Base-by-base conservation (phyloP, 192 early-diverging fungal species). In the Phlyctochytrium arcticum region DNA sequence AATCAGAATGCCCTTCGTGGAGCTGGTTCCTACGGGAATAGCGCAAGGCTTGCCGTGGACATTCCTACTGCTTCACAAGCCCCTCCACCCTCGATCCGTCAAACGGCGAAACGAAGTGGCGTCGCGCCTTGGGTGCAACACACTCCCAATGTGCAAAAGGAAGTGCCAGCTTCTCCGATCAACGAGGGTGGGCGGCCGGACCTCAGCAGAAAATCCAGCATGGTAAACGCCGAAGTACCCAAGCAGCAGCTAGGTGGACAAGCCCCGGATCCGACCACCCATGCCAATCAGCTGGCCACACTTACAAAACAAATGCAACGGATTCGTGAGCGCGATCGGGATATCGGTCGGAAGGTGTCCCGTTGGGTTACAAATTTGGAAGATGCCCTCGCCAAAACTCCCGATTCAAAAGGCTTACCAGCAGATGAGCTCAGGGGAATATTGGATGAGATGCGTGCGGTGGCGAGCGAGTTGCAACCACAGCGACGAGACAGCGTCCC, bases 1-100 rank as follows among this genome's bases (percentile, higher is more conserved):
- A 51, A 58, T 15, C 66, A 68, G 29, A 42, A 55, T 31, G 66
- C 66, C 3, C 57, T 68, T 1, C n/a, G n/a, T n/a, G 23, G 31
- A 4, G 8, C 37, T 5, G 31, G 7, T 30, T 21, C 35, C 54
- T 30, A 59, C 24, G 15, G 8, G 5, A 8, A 23, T 10, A 3
- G 6, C 5, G 17, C 29, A 57, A 34, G 19, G 27, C 42, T 15
- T 15, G 12, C 42, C 2, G 36, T 15, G 7, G 15, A 7, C 42
- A 24, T 19, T 27, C 58, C 9, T 27, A n/a, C 50, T 26, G 17
- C 10, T 26, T 1, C 27, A 12, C n/a, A 53, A 2, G 29, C 12
- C 31, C 5, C n/a, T 31, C 36, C 24, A 17, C 48, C 21, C 23
- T 17, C 23, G 32, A 29, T 61, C 19, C 27, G 48, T 21, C 23